Percentiles rank a stretch among this genome's conserved stretches.
These are phyloP conservation scores for Scedosporium apiospermum DNA, from an alignment of 2,329 filamentous ascomycete species.

Conservation along the genomic window DNA sequence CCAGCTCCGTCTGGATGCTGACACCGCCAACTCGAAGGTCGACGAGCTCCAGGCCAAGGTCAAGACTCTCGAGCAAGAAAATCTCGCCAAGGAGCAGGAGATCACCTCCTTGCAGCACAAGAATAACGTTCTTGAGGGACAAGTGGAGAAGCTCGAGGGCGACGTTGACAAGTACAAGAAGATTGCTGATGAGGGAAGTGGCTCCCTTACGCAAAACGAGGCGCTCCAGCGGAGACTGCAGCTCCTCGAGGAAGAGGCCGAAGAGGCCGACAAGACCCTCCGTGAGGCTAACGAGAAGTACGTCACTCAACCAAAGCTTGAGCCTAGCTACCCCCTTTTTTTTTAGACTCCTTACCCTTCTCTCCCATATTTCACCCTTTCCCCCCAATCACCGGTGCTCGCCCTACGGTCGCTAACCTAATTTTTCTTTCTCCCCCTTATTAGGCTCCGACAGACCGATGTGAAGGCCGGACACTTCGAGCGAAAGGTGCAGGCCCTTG, in stretches of 20 bases:
- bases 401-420: background rate
- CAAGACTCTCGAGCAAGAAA: constrained; percentile 90
- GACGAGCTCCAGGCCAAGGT: constrained; percentile 83
- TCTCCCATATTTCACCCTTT: background rate
- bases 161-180: constrained; percentile 81
- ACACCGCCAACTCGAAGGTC: constrained; percentile 69
- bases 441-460: constrained; percentile 93
- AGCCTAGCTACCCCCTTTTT: background rate
- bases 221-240: constrained; percentile 84
- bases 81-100: constrained; percentile 92
- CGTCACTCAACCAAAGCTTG: constrained; percentile 24
- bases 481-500: constrained; percentile 96
- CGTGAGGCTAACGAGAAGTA: constrained; percentile 99
- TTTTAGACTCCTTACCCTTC: background rate
- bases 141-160: constrained; percentile 87
- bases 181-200: constrained; percentile 71
- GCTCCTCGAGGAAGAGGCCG: constrained; percentile 94
- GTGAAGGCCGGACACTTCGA: constrained; percentile 99
- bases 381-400: background rate
- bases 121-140: constrained; percentile 79
- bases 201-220: constrained; percentile 82
- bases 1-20: constrained; percentile 86
- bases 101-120: constrained; percentile 95
- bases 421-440: background rate
- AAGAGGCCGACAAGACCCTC: constrained; percentile 91